Percentiles rank a stretch among this genome's conserved stretches.
Conservation (phyloP, 148 eudicot genomes). For the Nyssa sinensis region DNA sequence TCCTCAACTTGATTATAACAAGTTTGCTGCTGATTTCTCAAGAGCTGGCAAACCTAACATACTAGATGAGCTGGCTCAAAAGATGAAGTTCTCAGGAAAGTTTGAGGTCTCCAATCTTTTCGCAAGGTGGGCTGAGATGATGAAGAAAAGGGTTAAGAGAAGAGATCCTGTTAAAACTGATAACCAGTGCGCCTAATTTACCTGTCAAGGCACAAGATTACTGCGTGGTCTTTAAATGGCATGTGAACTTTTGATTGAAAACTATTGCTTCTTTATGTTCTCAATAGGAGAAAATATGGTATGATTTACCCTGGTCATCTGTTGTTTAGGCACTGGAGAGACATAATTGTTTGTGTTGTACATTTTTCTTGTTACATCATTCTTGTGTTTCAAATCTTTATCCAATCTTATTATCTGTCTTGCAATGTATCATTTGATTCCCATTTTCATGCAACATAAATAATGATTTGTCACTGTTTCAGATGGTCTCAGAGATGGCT, state of each 20-base stretch:
- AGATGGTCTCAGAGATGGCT: neutral
- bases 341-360: neutral
- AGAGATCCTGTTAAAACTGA: slow-evolving; percentile 18
- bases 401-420: no score
- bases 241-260: neutral
- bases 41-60: slow-evolving; percentile 60
- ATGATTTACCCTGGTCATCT: neutral
- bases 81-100: slow-evolving; percentile 66
- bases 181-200: neutral
- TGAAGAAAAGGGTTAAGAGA: slow-evolving; percentile 37
- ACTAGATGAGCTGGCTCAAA: slow-evolving; percentile 66
- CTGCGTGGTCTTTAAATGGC: neutral
- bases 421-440: neutral
- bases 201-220: neutral
- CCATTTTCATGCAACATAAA: neutral
- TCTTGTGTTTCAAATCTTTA: neutral
- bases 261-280: neutral
- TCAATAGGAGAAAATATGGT: neutral
- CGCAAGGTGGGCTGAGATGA: slow-evolving; percentile 61
- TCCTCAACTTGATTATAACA: slow-evolving; percentile 72
- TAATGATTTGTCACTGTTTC: neutral
- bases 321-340: neutral
- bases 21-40: slow-evolving; percentile 59
- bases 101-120: slow-evolving; percentile 60
- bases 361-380: neutral